Base-by-base conservation (phyloP, 2,329 filamentous ascomycete genomes). In the Diaporthe sp. region DNA sequence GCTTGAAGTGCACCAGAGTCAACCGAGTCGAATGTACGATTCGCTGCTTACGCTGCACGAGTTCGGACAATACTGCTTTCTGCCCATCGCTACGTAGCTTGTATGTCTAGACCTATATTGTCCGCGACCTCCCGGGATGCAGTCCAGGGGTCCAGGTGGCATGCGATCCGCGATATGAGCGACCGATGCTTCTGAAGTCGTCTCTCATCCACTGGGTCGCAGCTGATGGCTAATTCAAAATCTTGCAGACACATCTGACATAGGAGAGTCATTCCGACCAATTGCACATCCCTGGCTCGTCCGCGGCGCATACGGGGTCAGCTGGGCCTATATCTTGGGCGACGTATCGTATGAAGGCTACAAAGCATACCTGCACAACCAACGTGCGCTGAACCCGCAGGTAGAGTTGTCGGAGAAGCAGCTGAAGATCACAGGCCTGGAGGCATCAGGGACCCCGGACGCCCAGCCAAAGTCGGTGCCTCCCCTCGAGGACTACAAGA, bases 281-380 rank as follows among this genome's bases (percentile, higher is more conserved):
- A 90, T 99, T 53, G 96, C 96, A 5, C 96, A 98, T 82, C 96
- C 95, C 0, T 92, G 89, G 80, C 86, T 97, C 4, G 94, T 99
- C 15, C 91, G 93, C 76, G 88, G 91, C 65, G 97, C 97, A 8
- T 99, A 99, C 82, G 96, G 91, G 67, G 88, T 99, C 57, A 98
- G 95, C 2, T 98, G 97, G 97, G 88, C 94, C 15, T 99, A 99
- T 82, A 90, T 99, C 31, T 85, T 95, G 20, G 96, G 97, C 67
- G 97, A 99, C 82, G 96, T 98, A 65, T 89, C 90, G 47, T 93
- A 98, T 82, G 97, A 99, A 84, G 96, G 97, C 8, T 98, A 98
- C 88, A 98, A 98, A 83, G 93, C 96, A 10, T 98, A 98, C 83
- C 90, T 94, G 84, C 91, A 94, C 74, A 98, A 99, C 82, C 94